Percentiles rank a stretch among this genome's conserved stretches.
These are phyloP conservation scores for Breviolum minutum DNA, from an alignment of 73 alveolate species.

Conservation along the genomic window DNA sequence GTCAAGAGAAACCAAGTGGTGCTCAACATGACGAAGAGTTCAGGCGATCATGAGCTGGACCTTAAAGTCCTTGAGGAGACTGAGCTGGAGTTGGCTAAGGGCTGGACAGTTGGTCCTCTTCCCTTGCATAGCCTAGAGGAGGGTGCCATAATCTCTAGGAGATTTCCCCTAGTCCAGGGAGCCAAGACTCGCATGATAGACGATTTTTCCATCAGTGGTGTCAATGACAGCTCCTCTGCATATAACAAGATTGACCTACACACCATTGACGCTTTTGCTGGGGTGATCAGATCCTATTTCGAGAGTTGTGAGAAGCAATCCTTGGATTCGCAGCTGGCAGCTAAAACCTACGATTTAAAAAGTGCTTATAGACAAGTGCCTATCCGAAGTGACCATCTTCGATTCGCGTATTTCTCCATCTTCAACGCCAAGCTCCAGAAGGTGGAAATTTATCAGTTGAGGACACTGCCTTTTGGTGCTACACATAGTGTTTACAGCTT, in stretches of 20 bases:
- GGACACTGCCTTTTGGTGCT: not conserved
- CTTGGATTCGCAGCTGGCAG: not conserved
- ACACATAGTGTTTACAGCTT: not conserved
- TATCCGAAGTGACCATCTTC: not conserved
- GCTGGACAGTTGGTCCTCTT: not conserved
- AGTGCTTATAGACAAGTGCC: not conserved
- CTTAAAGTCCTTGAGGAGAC: not conserved
- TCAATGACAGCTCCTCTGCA: not conserved
- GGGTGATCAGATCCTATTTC: not conserved
- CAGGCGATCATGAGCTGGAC: not conserved
- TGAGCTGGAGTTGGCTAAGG: not conserved
- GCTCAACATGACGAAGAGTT: not conserved
- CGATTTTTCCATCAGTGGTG: not conserved
- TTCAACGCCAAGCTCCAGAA: not conserved
- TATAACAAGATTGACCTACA: not conserved
- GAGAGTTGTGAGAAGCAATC: too few relatives aligned
- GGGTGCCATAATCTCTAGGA: not conserved
- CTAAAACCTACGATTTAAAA: not conserved
- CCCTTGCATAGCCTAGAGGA: not conserved
- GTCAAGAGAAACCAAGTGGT: not conserved
- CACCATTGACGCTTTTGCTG: not conserved
- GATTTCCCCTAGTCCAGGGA: not conserved
- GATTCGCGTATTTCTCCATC: not conserved
- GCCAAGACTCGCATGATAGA: not conserved
- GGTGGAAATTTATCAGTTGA: not conserved